Base-by-base conservation (phyloP, 495 filamentous ascomycete genomes). In the Annulohypoxylon bovei region DNA sequence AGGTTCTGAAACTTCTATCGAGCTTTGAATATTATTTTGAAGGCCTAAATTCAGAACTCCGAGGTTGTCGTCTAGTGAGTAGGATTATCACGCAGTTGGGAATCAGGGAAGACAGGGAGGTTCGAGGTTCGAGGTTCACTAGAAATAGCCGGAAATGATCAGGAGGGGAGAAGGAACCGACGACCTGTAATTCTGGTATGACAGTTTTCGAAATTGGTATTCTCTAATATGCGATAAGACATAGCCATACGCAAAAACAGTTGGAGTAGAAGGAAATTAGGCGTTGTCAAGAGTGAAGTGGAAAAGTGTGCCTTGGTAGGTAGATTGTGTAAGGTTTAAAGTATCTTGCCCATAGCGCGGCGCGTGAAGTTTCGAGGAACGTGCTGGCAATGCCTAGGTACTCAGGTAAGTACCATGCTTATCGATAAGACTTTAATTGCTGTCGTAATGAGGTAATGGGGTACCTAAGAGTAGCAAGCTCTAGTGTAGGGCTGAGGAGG, bases 321-420 rank as follows among this genome's bases (percentile, higher is more conserved):
- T 44, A 44, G 18, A 12, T 16, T 44, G 18, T 1, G 22, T 47
- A 28, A n/a, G 6, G 23, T 50, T 4, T 50, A 53, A 53, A 33
- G 25, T 53, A 6, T 18, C 33, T n/a, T 42, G 6, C 12, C 40
- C n/a, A 53, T 42, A 9, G 33, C 44, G 35, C 44, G 65, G 49
- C 56, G 65, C 56, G 65, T 55, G 39, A 67, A 37, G 56, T 61
- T 60, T 68, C 49, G 40, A 54, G 40, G 35, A 47, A n/a, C 40
- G 44, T 52, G 59, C 65, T 6, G 23, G 6, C 30, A 32, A 32
- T n/a, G n/a, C 9, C 9, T 37, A 37, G 33, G 33, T 37, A 37
- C 33, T 11, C 14, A 49, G 23, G 22, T n/a, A 50, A 4, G 20
- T 20, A 23, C 44, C 49, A 32, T 27, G 14, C 9, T 37, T 57